Evolutionary conservation across 176 grass and related monocot species (phyloP).

Genomic region (Phoenix roebelenii): DNA sequence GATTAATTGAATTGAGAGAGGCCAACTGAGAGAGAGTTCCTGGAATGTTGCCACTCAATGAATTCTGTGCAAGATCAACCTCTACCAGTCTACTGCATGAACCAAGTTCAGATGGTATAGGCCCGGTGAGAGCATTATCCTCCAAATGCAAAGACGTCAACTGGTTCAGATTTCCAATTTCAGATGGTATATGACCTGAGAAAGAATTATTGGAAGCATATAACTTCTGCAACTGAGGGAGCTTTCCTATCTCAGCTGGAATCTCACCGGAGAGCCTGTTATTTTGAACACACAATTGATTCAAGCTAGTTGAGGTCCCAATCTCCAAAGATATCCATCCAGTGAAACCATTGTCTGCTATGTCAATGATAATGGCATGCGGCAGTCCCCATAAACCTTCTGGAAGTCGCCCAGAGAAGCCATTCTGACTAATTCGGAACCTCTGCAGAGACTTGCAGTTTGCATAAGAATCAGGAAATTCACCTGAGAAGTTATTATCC

Average conservation of each 20-base stretch:
- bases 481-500: slow-evolving; percentile 69
- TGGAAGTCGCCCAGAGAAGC: slow-evolving; percentile 36
- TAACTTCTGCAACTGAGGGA: slow-evolving; percentile 43
- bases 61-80: slow-evolving; percentile 60
- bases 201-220: slow-evolving; percentile 63
- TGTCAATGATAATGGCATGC: slow-evolving; percentile 49
- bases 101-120: slow-evolving; percentile 36
- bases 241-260: slow-evolving; percentile 43
- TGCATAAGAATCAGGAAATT: slow-evolving; percentile 50
- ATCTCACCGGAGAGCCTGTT: slow-evolving; percentile 43
- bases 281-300: slow-evolving; percentile 52
- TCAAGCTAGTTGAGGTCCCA: slow-evolving; percentile 31
- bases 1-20: slow-evolving; percentile 66
- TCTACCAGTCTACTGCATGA: slow-evolving; percentile 44
- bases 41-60: slow-evolving; percentile 45
- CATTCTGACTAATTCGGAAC: slow-evolving; percentile 77
- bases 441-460: slow-evolving; percentile 39
- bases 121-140: slow-evolving; percentile 37
- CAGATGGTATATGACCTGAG: slow-evolving; percentile 40
- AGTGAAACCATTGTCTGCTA: slow-evolving; percentile 60
- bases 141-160: slow-evolving; percentile 50
- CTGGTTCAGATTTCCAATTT: slow-evolving; percentile 46
- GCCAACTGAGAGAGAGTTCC: slow-evolving; percentile 25
- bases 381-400: slow-evolving; percentile 55
- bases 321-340: slow-evolving; percentile 47